phyloP scores from a whole-genome alignment of 2,329 filamentous ascomycete genomes.

The Epichloe brachyelytri region DNA sequence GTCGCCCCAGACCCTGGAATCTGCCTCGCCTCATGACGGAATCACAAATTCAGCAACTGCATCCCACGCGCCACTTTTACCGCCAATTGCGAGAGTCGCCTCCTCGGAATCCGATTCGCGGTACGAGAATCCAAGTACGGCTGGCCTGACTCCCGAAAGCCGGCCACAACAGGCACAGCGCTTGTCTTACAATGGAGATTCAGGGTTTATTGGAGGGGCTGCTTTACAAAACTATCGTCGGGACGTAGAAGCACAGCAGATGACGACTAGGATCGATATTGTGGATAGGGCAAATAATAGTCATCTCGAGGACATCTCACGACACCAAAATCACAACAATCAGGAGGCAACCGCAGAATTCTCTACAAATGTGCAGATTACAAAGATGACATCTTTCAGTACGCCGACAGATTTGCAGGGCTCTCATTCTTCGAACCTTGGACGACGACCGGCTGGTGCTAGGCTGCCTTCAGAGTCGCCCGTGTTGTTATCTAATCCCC shows the following conservation, averaged over 20 bases:
- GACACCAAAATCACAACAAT: slow-evolving; percentile 1
- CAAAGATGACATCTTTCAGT: slow-evolving; percentile 30
- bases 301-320: slow-evolving; percentile 4
- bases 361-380: slow-evolving; percentile 18
- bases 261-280: background rate
- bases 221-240: slow-evolving; percentile 39
- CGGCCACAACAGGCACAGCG: slow-evolving; percentile 17
- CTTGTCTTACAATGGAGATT: slow-evolving; percentile 23
- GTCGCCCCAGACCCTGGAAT: slow-evolving; percentile 29
- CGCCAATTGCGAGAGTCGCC: slow-evolving; percentile 36
- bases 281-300: background rate
- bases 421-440: slow-evolving; percentile 15
- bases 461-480: slow-evolving; percentile 27
- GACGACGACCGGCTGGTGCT: slow-evolving; percentile 30
- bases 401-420: slow-evolving; percentile 36
- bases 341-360: slow-evolving; percentile 18
- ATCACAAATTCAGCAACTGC: slow-evolving; percentile 22
- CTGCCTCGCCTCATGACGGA: slow-evolving; percentile 21
- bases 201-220: slow-evolving; percentile 42
- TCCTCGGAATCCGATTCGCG: slow-evolving; percentile 23
- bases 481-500: slow-evolving; percentile 12
- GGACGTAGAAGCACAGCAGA: slow-evolving; percentile 15
- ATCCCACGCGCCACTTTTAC: slow-evolving; percentile 32
- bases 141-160: slow-evolving; percentile 10
- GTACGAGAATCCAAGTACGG: slow-evolving; percentile 9